Conservation (phyloP, 2,329 filamentous ascomycete species). For the Arthrocladium fulminans region DNA sequence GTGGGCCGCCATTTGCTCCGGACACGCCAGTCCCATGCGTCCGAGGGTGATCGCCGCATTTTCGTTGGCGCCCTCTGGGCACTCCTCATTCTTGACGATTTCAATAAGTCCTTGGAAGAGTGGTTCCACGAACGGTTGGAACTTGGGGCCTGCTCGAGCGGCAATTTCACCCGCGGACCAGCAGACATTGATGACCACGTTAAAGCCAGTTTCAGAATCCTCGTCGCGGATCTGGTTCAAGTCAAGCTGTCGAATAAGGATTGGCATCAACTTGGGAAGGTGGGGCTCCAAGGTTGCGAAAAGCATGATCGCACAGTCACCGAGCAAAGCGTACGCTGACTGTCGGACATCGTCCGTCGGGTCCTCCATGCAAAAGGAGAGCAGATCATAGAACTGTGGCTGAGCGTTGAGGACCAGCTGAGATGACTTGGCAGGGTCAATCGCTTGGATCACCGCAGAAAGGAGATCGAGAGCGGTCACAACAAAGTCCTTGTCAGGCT, state of each 20-base stretch:
- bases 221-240: slow-evolving; percentile 67
- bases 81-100: slow-evolving; percentile 75
- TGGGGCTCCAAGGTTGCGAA: slow-evolving; percentile 71
- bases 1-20: slow-evolving; percentile 66
- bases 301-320: slow-evolving; percentile 89
- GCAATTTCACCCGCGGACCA: slow-evolving; percentile 94
- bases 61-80: slow-evolving; percentile 79
- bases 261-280: slow-evolving; percentile 62
- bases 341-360: slow-evolving; percentile 85
- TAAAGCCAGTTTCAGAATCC: slow-evolving; percentile 61
- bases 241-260: slow-evolving; percentile 81
- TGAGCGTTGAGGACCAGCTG: slow-evolving; percentile 67
- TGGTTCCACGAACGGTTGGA: slow-evolving; percentile 60
- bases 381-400: slow-evolving; percentile 79
- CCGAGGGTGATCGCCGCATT: slow-evolving; percentile 92
- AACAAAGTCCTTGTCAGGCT: slow-evolving; percentile 92
- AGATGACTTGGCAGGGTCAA: slow-evolving; percentile 64
- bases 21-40: slow-evolving; percentile 70
- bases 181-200: slow-evolving; percentile 95
- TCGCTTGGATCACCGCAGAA: slow-evolving; percentile 84
- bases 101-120: slow-evolving; percentile 68
- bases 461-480: slow-evolving; percentile 90
- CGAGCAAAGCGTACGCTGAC: slow-evolving; percentile 87
- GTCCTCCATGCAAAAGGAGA: slow-evolving; percentile 89
- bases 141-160: slow-evolving; percentile 57